Percentiles rank a stretch among this genome's conserved stretches.
These are phyloP conservation scores for Ampelocalamus luodianensis DNA, from an alignment of 176 grass and related monocot genomes.

Conservation along the genomic window DNA sequence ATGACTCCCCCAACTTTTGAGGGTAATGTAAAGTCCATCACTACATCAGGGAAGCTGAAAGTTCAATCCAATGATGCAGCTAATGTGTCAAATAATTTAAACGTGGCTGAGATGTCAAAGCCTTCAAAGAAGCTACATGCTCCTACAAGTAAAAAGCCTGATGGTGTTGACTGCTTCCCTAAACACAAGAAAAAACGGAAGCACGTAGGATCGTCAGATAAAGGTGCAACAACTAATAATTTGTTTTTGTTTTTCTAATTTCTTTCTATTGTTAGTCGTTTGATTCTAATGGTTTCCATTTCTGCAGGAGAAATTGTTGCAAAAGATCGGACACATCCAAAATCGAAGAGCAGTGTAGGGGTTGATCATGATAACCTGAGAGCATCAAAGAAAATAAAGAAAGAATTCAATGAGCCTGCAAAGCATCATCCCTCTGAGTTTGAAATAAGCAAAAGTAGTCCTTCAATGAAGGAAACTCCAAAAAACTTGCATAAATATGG, in stretches of 20 bases:
- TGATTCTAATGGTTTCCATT: slow-evolving; percentile 38
- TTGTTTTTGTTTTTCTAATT: slow-evolving; percentile 12
- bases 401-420: slow-evolving; percentile 32
- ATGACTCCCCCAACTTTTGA: slow-evolving; percentile 33
- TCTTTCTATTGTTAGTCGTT: slow-evolving; percentile 5
- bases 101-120: slow-evolving; percentile 35
- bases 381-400: slow-evolving; percentile 65
- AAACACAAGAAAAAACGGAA: slow-evolving; percentile 59
- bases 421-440: slow-evolving; percentile 37
- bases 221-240: slow-evolving; percentile 42
- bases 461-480: slow-evolving; percentile 33
- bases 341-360: slow-evolving; percentile 42
- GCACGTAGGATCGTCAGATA: slow-evolving; percentile 36
- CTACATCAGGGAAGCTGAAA: slow-evolving; percentile 46
- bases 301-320: slow-evolving; percentile 50
- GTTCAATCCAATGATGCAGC: slow-evolving; percentile 40
- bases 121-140: slow-evolving; percentile 48
- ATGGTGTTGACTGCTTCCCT: slow-evolving; percentile 44
- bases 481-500: slow-evolving; percentile 36
- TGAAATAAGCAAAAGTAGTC: slow-evolving; percentile 50
- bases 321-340: slow-evolving; percentile 47
- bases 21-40: slow-evolving; percentile 33
- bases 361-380: slow-evolving; percentile 49
- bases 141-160: slow-evolving; percentile 43
- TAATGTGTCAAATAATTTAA: slow-evolving; percentile 40